phyloP scores from a whole-genome alignment of 2,329 filamentous ascomycete genomes.

The Fusarium buharicum region DNA sequence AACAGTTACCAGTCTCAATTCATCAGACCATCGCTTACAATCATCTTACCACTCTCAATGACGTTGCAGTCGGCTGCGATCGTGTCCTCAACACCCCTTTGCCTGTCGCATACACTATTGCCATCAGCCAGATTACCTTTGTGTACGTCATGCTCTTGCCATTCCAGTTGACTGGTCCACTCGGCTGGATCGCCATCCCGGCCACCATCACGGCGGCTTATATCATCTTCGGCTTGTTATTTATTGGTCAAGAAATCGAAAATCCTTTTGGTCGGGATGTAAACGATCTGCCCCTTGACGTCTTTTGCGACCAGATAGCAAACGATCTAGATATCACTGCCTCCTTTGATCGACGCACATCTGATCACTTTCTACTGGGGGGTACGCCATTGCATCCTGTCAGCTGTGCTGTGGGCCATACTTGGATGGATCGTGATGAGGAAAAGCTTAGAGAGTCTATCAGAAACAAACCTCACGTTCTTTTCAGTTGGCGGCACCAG shows the following conservation, averaged over 20 bases:
- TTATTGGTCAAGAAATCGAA: slow-evolving; percentile 84
- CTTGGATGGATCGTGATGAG: slow-evolving; percentile 55
- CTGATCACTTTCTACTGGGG: slow-evolving; percentile 48
- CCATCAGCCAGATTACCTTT: slow-evolving; percentile 87
- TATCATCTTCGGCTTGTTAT: slow-evolving; percentile 80
- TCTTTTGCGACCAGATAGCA: slow-evolving; percentile 79
- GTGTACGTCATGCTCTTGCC: slow-evolving; percentile 83
- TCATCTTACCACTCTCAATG: slow-evolving; percentile 72
- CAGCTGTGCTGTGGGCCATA: slow-evolving; percentile 49
- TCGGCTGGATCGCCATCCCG: slow-evolving; percentile 81
- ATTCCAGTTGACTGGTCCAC: slow-evolving; percentile 75
- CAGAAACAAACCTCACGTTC: slow-evolving; percentile 52
- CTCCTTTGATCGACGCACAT: slow-evolving; percentile 52
- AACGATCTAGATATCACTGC: slow-evolving; percentile 80
- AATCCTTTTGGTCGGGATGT: slow-evolving; percentile 87
- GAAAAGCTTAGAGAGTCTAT: slow-evolving; percentile 52
- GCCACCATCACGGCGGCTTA: slow-evolving; percentile 78
- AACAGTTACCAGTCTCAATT: slow-evolving; percentile 65
- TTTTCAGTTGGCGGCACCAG: slow-evolving; percentile 46
- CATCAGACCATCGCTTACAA: slow-evolving; percentile 71
- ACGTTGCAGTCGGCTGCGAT: slow-evolving; percentile 77
- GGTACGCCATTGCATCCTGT: slow-evolving; percentile 65
- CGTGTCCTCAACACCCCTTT: slow-evolving; percentile 84
- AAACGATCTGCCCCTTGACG: slow-evolving; percentile 81
- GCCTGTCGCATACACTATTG: slow-evolving; percentile 83